Base-by-base conservation (phyloP, 2,329 filamentous ascomycete genomes). In the Cladophialophora chaetospira region DNA sequence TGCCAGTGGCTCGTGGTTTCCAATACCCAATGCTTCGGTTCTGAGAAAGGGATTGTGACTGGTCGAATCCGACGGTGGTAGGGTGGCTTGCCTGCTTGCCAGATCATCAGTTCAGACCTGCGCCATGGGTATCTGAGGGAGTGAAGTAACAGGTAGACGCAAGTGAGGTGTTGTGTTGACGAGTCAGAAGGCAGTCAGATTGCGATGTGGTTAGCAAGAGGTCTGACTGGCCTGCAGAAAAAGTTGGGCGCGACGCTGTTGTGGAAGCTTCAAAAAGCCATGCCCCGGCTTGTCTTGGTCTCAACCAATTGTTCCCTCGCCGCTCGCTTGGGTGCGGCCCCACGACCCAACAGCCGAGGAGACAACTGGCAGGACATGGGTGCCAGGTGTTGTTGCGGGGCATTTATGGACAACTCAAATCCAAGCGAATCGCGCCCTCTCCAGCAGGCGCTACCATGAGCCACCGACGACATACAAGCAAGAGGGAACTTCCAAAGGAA, bases 51-150 rank as follows among this genome's bases (percentile, higher is more conserved):
- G 25, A 25, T 25, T 28, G 26, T 43, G 48, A 51, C 48, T 51
- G 48, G 48, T 43, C 35, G 44, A 57, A 33, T 25, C n/a, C 29
- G 31, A 29, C 26, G 38, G 29, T 19, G 42, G 33, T 10, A 46
- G 23, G 38, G 40, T 58, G 48, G n/a, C n/a, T n/a, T 35, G 19
- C 47, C 48, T 49, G 44, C 44, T 49, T 45, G 44, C 47, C 21
- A 57, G 51, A 48, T 46, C 53, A 26, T 56, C 60, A 62, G n/a
- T n/a, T 60, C 54, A 60, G 55, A 55, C 36, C 25, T 55, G 47
- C 52, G 60, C 60, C 57, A 62, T 62, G 57, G 60, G 60, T 57
- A 60, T 53, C 26, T 56, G 42, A 47, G 6, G 36, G 17, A 15
- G 6, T n/a, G n/a, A n/a, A n/a, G n/a, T n/a, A n/a, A 21, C 5